Conservation (phyloP, 139 green algal genomes). For the Yamagishiella unicocca region DNA sequence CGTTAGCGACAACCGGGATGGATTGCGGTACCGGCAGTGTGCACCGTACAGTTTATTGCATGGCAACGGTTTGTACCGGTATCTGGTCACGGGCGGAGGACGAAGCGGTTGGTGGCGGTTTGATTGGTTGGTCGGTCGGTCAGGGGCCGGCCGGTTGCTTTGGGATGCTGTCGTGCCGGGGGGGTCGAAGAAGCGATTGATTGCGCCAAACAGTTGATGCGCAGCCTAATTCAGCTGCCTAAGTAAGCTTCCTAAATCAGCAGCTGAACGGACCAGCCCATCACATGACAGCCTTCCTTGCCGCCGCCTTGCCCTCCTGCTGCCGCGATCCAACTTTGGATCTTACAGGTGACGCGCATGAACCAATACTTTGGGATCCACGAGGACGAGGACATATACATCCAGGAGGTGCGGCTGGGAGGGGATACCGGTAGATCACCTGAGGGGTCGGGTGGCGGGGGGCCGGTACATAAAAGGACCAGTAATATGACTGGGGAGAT, state of each 20-base stretch:
- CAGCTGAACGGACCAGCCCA: too few relatives aligned
- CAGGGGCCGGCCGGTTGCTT: too few relatives aligned
- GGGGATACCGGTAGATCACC: background rate
- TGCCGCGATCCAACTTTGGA: too few relatives aligned
- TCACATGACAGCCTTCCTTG: too few relatives aligned
- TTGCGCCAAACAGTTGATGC: background rate
- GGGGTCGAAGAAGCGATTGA: background rate
- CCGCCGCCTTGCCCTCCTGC: background rate
- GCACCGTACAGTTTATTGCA: background rate
- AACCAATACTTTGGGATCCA: constrained; percentile 67
- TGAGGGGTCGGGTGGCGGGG: too few relatives aligned
- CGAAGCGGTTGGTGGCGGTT: background rate
- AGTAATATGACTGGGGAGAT: background rate
- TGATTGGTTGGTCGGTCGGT: background rate
- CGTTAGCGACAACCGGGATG: background rate
- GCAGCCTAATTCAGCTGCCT: too few relatives aligned
- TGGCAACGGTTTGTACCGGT: background rate
- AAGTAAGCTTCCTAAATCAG: too few relatives aligned
- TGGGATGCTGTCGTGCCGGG: background rate
- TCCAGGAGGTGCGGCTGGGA: constrained; percentile 51
- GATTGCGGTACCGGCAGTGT: background rate
- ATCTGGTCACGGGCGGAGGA: background rate
- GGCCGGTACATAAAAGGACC: too few relatives aligned
- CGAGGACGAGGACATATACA: constrained; percentile 61
- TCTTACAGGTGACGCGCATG: constrained; percentile 61